These are phyloP conservation scores for Kluyveromyces wickerhamii DNA, from an alignment of 805 yeast species.

Conservation along the genomic window DNA sequence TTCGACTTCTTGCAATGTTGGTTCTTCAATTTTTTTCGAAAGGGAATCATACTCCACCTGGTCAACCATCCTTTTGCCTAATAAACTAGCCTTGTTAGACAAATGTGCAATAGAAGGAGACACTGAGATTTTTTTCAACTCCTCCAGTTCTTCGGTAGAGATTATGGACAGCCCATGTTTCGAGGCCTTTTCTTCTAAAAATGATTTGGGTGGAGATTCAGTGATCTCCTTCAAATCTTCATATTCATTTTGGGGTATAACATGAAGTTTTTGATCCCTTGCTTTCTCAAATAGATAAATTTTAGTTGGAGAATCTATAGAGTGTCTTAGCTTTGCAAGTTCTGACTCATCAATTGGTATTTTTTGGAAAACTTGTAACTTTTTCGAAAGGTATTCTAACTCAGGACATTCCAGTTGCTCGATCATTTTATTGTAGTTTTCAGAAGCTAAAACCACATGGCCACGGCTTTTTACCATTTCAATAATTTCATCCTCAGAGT, in stretches of 20 bases:
- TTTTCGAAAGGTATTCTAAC: conserved; percentile 10
- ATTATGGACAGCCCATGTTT: conserved; percentile 2
- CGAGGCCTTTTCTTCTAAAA: conserved; percentile 10
- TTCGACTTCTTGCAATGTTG: conserved; percentile 11
- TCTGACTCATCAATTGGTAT: conserved; percentile 5
- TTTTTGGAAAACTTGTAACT: background rate
- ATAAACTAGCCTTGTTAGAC: conserved; percentile 9
- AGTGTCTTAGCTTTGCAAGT: conserved; percentile 8
- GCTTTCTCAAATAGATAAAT: conserved; percentile 32
- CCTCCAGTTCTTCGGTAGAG: conserved; percentile 2
- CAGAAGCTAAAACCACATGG: conserved; percentile 10
- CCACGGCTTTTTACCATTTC: conserved; percentile 9
- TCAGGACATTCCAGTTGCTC: conserved; percentile 9
- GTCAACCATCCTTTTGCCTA: conserved; percentile 12
- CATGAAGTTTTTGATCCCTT: conserved; percentile 4
- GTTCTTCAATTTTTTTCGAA: conserved; percentile 9
- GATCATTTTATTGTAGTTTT: conserved; percentile 12
- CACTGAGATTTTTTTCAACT: conserved; percentile 6
- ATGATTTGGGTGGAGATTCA: conserved; percentile 8
- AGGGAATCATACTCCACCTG: conserved; percentile 8
- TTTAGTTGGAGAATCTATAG: conserved; percentile 21
- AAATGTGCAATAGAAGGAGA: conserved; percentile 12
- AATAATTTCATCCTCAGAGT: conserved; percentile 15
- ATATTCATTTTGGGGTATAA: conserved; percentile 9
- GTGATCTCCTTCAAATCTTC: conserved; percentile 6